A percentile compares a stretch with the other conserved stretches of the same genome.
phyloP scores from a whole-genome alignment of 2,329 filamentous ascomycete genomes.

The Xylogone sp. region DNA sequence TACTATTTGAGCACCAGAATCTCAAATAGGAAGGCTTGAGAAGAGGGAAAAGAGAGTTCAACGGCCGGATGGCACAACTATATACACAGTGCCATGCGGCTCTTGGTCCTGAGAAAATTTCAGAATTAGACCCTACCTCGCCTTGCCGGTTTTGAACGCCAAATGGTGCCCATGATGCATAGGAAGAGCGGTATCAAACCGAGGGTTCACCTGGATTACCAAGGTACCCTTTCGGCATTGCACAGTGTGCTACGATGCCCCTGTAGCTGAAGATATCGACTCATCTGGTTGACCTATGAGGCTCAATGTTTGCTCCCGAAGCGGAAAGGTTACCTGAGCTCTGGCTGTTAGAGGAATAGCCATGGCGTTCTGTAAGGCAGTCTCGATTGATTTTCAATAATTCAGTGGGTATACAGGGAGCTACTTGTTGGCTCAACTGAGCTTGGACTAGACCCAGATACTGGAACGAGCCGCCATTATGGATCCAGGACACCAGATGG shows the following conservation, averaged over 20 bases:
- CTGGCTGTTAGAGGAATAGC: not conserved
- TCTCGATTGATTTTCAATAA: not conserved
- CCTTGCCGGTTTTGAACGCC: not conserved
- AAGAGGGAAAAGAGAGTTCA: too few relatives aligned
- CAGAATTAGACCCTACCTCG: not conserved
- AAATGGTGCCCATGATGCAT: not conserved
- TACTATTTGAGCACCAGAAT: too few relatives aligned
- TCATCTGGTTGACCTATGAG: not conserved
- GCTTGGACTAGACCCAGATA: too few relatives aligned
- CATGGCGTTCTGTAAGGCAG: not conserved
- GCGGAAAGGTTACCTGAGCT: not conserved
- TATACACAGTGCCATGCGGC: not conserved
- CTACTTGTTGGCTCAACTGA: too few relatives aligned
- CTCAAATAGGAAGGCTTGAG: too few relatives aligned
- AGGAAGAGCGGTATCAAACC: not conserved
- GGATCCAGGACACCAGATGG: too few relatives aligned
- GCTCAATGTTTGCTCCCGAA: not conserved
- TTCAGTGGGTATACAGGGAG: too few relatives aligned
- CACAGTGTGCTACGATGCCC: not conserved
- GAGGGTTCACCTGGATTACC: not conserved
- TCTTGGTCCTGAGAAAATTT: not conserved
- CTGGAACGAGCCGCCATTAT: too few relatives aligned
- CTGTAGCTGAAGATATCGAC: not conserved
- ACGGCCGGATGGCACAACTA: not conserved
- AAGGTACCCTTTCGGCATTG: not conserved